These are phyloP conservation scores for Suillus luteus DNA, from an alignment of 768 basidiomycete species.

Conservation along the genomic window DNA sequence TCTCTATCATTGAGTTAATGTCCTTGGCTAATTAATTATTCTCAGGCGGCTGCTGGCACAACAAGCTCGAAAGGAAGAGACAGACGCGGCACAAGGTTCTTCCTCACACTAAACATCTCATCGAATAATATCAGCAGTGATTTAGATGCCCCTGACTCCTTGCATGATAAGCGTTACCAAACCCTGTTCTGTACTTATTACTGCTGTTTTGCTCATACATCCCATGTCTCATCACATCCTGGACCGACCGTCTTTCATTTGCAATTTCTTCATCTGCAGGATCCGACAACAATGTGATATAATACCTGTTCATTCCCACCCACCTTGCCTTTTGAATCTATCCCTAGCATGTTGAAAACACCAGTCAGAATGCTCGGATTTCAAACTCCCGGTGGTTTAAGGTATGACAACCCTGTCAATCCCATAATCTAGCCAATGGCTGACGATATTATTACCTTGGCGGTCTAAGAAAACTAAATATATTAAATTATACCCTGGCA, in stretches of 20 bases:
- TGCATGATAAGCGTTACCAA: not conserved
- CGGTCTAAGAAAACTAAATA: not conserved
- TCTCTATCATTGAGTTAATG: constrained; percentile 23
- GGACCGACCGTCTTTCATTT: not conserved
- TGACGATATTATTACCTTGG: not conserved
- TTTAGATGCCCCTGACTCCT: not conserved
- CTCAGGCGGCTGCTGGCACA: constrained; percentile 46
- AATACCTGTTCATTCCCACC: not conserved
- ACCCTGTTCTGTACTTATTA: not conserved
- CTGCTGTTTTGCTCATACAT: not conserved
- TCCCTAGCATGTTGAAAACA: not conserved
- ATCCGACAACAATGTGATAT: not conserved
- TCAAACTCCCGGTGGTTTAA: not conserved
- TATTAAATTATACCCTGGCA: not conserved
- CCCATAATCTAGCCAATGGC: not conserved
- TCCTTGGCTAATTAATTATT: not conserved
- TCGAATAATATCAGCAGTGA: not conserved
- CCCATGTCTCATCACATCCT: not conserved
- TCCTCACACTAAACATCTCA: constrained; percentile 1
- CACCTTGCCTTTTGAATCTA: not conserved
- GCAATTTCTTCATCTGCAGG: not conserved
- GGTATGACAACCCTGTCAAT: not conserved
- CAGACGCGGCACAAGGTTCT: constrained; percentile 12
- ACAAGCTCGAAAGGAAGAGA: constrained; percentile 36
- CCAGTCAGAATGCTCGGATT: not conserved